Conservation (phyloP, 2,329 filamentous ascomycete species). For the Calonectria pteridis region DNA sequence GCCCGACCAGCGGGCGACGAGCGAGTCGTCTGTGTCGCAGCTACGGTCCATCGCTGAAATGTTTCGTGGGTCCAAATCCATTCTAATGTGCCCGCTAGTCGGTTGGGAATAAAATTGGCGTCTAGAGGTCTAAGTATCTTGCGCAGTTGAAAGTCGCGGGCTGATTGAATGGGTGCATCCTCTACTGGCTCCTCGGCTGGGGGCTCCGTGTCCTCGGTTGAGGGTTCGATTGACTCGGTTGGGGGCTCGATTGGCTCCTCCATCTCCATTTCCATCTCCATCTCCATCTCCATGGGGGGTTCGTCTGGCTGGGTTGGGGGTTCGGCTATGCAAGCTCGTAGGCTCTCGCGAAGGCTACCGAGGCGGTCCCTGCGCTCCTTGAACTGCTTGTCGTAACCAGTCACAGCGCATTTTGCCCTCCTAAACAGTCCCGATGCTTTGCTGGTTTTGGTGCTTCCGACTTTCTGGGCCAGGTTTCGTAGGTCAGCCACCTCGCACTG, state of each 20-base stretch:
- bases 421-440: not conserved
- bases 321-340: not conserved
- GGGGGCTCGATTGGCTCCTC: not conserved
- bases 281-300: not conserved
- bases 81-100: not conserved
- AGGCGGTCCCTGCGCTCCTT: not conserved
- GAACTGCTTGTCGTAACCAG: conserved; percentile 9
- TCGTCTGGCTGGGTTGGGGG: not conserved
- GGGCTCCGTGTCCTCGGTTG: too few species aligned
- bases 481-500: not conserved
- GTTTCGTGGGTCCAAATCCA: conserved; percentile 13
- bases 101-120: not conserved
- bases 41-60: not conserved
- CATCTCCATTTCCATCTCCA: not conserved
- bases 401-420: not conserved
- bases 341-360: not conserved
- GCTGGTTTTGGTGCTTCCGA: not conserved
- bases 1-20: not conserved
- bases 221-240: not conserved
- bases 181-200: too few species aligned
- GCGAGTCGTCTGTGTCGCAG: not conserved
- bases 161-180: not conserved
- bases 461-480: not conserved
- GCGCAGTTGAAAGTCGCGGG: not conserved
- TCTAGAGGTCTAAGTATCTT: conserved; percentile 1